Conservation (phyloP, 306 rosid genomes). For the Gleditsia sinensis region DNA sequence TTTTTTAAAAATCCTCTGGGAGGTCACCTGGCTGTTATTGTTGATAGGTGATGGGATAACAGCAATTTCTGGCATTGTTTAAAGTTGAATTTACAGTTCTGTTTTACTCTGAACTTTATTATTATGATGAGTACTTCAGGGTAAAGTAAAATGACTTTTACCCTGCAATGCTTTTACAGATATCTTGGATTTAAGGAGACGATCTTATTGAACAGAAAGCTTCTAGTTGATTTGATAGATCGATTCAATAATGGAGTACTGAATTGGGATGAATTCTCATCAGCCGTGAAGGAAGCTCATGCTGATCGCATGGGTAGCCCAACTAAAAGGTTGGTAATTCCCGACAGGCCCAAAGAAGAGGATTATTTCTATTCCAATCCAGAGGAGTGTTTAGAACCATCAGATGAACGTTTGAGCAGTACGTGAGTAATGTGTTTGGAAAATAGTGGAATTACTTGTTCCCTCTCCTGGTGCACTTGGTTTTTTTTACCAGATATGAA, state of each 20-base stretch:
- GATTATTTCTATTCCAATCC: slow-evolving; percentile 89
- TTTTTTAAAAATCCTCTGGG: neutral
- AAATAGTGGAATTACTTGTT: slow-evolving; percentile 37
- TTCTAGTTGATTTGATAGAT: slow-evolving; percentile 85
- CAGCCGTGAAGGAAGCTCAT: slow-evolving; percentile 77
- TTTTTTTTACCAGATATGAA: slow-evolving; percentile 41
- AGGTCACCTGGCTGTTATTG: neutral
- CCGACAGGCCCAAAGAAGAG: slow-evolving; percentile 92
- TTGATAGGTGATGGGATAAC: neutral
- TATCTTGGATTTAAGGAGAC: slow-evolving; percentile 87
- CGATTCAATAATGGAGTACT: slow-evolving; percentile 54
- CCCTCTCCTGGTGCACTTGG: slow-evolving; percentile 48
- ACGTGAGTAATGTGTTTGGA: slow-evolving; percentile 49
- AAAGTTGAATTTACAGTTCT: neutral
- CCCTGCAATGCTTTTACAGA: slow-evolving; percentile 48
- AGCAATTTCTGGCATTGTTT: neutral
- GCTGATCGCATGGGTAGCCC: slow-evolving; percentile 85
- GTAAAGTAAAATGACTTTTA: slow-evolving; percentile 22
- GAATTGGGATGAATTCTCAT: slow-evolving; percentile 77
- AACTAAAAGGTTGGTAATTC: slow-evolving; percentile 68
- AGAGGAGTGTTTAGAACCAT: slow-evolving; percentile 71
- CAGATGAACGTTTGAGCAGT: slow-evolving; percentile 59
- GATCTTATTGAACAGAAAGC: slow-evolving; percentile 76
- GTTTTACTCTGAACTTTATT: neutral
- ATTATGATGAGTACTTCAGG: neutral